Conservation (phyloP, 1,284 basidiomycete species). For the Stygiomarasmius scandens region DNA sequence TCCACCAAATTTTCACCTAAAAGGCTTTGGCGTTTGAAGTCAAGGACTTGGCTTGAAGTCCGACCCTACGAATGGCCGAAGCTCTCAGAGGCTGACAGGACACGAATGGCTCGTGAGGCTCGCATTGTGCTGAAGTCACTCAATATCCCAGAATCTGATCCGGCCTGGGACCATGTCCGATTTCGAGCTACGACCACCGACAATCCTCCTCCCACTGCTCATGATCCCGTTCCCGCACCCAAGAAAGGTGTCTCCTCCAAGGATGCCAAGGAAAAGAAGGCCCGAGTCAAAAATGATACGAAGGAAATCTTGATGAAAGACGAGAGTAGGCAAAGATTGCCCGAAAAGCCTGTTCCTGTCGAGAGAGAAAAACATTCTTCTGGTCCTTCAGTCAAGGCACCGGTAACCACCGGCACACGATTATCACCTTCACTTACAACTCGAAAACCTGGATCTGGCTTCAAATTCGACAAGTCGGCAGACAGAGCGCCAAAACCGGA, state of each 20-base stretch:
- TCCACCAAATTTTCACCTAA: conserved; percentile 31
- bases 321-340: conserved; percentile 41
- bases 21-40: conserved; percentile 55
- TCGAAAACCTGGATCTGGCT: conserved; percentile 55
- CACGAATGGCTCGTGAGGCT: conserved; percentile 50
- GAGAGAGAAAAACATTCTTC: background rate
- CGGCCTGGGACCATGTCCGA: conserved; percentile 52
- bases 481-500: background rate
- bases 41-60: conserved; percentile 62
- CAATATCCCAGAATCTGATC: conserved; percentile 57
- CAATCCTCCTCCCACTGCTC: conserved; percentile 4
- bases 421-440: conserved; percentile 11
- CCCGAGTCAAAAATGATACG: conserved; percentile 43
- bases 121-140: conserved; percentile 47
- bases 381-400: background rate
- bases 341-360: conserved; percentile 14
- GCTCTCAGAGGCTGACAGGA: conserved; percentile 48
- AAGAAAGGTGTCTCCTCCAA: conserved; percentile 48
- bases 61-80: conserved; percentile 64
- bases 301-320: conserved; percentile 56
- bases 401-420: conserved; percentile 19
- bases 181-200: conserved; percentile 27
- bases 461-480: conserved; percentile 30
- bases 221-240: conserved; percentile 17
- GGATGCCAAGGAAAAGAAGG: conserved; percentile 47